Percentiles rank a stretch among this genome's conserved stretches.
These are phyloP conservation scores for Pythium apleroticum DNA, from an alignment of 352 stramenopile species.

Conservation along the genomic window DNA sequence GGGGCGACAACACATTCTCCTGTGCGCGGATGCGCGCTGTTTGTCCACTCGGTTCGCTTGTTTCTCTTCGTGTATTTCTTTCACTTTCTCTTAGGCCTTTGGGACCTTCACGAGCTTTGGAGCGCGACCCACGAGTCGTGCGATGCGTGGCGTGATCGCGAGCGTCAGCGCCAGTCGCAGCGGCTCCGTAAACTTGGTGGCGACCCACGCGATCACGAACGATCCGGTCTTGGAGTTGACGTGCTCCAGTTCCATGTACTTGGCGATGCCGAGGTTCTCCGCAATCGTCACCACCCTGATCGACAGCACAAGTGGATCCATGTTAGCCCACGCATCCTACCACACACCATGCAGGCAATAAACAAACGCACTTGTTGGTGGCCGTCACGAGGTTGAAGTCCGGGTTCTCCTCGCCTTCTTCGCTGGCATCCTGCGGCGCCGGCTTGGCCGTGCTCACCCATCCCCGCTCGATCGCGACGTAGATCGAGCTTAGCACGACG, in stretches of 20 bases:
- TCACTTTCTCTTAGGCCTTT: conserved; percentile 19
- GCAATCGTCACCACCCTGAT: conserved; percentile 63
- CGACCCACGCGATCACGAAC: conserved; percentile 83
- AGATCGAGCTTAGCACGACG: conserved; percentile 73
- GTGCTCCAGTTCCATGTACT: conserved; percentile 78
- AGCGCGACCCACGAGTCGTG: conserved; percentile 65
- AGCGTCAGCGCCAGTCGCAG: conserved; percentile 76
- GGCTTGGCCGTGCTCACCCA: conserved; percentile 62
- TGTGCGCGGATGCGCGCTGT: neutral
- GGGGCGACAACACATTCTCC: neutral
- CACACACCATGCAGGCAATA: neutral
- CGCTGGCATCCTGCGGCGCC: conserved; percentile 23
- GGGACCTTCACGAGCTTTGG: conserved; percentile 42
- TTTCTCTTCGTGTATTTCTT: neutral
- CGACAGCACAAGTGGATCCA: conserved; percentile 7
- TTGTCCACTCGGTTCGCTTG: neutral
- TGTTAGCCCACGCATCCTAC: neutral
- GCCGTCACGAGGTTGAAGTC: conserved; percentile 78
- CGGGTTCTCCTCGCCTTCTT: conserved; percentile 31
- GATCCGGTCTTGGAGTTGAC: conserved; percentile 81
- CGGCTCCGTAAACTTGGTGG: conserved; percentile 88
- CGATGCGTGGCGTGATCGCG: conserved; percentile 74
- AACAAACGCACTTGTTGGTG: conserved; percentile 71
- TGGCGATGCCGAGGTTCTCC: conserved; percentile 68
- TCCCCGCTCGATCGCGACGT: conserved; percentile 78